These are phyloP conservation scores for Xylaria sp. DNA, from an alignment of 2,329 filamentous ascomycete genomes.

Conservation along the genomic window DNA sequence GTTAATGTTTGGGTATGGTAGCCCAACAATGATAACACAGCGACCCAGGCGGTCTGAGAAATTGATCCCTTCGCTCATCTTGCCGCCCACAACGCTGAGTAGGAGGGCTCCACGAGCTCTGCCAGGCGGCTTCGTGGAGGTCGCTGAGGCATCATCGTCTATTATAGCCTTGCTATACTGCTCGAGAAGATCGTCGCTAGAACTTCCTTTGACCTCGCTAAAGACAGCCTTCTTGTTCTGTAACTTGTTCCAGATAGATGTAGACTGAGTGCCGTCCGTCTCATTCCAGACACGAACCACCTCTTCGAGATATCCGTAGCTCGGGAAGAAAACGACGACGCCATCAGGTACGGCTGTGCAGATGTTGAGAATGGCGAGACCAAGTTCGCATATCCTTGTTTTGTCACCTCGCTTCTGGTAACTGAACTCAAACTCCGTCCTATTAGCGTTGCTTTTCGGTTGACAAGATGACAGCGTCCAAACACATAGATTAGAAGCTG, in stretches of 20 bases:
- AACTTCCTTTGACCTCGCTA: constrained; percentile 63
- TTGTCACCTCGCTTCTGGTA: constrained; percentile 79
- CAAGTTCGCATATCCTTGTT: constrained; percentile 78
- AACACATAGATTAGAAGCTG: constrained; percentile 80
- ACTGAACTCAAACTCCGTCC: constrained; percentile 80
- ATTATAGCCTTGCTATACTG: constrained; percentile 77
- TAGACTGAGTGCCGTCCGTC: constrained; percentile 48
- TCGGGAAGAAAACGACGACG: constrained; percentile 94
- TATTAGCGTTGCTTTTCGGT: constrained; percentile 43
- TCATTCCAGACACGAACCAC: constrained; percentile 73
- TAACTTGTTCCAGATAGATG: constrained; percentile 68
- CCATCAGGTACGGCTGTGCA: constrained; percentile 84
- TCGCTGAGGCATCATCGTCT: constrained; percentile 51
- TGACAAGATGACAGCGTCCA: constrained; percentile 69
- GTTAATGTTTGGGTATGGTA: constrained; percentile 91
- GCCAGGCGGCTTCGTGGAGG: not conserved
- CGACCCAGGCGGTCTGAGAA: constrained; percentile 92
- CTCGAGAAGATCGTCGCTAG: constrained; percentile 75
- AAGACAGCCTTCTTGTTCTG: constrained; percentile 70
- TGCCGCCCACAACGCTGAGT: constrained; percentile 91
- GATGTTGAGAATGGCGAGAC: constrained; percentile 75
- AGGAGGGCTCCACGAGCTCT: constrained; percentile 74
- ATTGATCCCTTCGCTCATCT: constrained; percentile 97
- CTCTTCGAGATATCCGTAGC: constrained; percentile 87
- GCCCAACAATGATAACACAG: constrained; percentile 88